These are phyloP conservation scores for Excoecaria agallocha DNA, from an alignment of 345 rosid genomes.

Conservation along the genomic window DNA sequence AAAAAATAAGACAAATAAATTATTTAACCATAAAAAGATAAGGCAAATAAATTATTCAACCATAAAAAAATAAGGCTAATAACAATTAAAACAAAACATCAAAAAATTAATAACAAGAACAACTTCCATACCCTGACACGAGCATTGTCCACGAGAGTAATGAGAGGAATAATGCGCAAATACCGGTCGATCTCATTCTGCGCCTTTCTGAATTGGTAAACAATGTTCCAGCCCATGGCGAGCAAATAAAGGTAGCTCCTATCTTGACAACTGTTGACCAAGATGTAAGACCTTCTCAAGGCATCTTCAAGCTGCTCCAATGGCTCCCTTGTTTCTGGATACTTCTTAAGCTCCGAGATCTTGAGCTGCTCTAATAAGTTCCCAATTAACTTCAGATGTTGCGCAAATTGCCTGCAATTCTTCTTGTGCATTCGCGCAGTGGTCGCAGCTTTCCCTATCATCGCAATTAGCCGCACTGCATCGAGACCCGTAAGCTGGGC, in stretches of 20 bases:
- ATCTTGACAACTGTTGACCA: conserved; percentile 92
- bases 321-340: conserved; percentile 95
- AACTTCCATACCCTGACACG: conserved; percentile 70
- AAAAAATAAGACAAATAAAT: no score
- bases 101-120: not conserved
- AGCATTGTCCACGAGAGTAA: conserved; percentile 91
- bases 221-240: conserved; percentile 99
- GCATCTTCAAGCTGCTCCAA: conserved; percentile 95
- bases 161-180: conserved; percentile 86
- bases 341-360: conserved; percentile 90
- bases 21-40: not conserved
- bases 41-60: no score
- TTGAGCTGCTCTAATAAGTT: conserved; percentile 79
- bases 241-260: conserved; percentile 87
- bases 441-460: conserved; percentile 78
- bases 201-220: conserved; percentile 90
- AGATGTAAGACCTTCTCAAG: conserved; percentile 69
- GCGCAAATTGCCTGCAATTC: conserved; percentile 93
- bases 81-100: not conserved
- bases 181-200: conserved; percentile 94
- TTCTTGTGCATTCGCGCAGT: conserved; percentile 96
- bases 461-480: conserved; percentile 72
- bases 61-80: no score
- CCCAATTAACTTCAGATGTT: conserved; percentile 85
- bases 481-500: conserved; percentile 85